These are phyloP conservation scores for Allomyces arbusculus DNA, from an alignment of 192 early-diverging fungal genomes.

Conservation along the genomic window DNA sequence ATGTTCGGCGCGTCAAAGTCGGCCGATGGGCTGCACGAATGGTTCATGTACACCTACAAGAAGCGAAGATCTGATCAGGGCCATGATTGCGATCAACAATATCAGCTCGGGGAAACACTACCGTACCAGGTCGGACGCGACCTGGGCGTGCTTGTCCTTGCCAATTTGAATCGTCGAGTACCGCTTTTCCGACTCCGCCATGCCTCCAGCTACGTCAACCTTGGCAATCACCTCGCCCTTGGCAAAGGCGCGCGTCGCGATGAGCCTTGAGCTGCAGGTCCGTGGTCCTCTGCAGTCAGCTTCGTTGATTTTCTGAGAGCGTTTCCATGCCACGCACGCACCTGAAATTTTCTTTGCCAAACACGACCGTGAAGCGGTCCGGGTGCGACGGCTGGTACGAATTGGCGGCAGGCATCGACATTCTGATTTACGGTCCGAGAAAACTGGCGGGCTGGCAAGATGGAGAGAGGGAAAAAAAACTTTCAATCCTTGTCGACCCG, in stretches of 20 bases:
- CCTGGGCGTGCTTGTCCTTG: slow-evolving; percentile 22
- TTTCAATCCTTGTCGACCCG: no score
- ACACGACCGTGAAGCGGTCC: neutral
- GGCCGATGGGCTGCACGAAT: slow-evolving; percentile 23
- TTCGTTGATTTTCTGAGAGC: no score
- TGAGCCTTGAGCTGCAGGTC: slow-evolving; percentile 15
- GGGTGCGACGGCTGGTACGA: neutral
- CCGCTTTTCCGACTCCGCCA: slow-evolving; percentile 24
- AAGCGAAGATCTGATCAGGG: no score
- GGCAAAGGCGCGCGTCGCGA: slow-evolving; percentile 15
- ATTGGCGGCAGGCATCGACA: no score
- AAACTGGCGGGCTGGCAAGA: no score
- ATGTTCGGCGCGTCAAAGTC: slow-evolving; percentile 17
- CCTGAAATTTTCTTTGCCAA: neutral
- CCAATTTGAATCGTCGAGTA: slow-evolving; percentile 29
- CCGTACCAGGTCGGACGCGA: slow-evolving; percentile 21
- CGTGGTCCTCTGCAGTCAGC: neutral
- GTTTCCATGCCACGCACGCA: no score
- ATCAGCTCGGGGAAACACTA: no score
- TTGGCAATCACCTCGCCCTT: slow-evolving; percentile 19
- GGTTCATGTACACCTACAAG: slow-evolving; percentile 17
- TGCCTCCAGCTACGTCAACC: slow-evolving; percentile 11
- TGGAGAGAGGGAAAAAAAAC: no score
- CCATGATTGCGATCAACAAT: no score
- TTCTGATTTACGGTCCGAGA: no score